Evolutionary conservation across 352 stramenopile species (phyloP).

Genomic region (Globisporangium perplexum): DNA sequence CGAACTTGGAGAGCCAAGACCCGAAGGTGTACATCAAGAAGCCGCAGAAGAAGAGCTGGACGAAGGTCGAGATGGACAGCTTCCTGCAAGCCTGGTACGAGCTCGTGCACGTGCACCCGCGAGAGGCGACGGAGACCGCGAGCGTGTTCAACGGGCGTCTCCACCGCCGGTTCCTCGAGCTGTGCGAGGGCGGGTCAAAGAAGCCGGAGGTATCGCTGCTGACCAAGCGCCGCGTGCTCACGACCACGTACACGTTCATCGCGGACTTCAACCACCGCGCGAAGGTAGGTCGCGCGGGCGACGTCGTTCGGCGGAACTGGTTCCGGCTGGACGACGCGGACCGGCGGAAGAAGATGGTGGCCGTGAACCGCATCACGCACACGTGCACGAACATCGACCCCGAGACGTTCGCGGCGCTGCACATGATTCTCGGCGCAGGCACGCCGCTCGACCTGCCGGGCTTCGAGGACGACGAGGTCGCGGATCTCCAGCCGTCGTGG

Average conservation of each 20-base stretch:
- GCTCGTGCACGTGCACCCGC: slow-evolving; percentile 1
- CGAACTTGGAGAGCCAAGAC: neutral
- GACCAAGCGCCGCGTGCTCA: slow-evolving; percentile 10
- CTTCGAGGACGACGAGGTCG: neutral
- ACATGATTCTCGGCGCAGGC: slow-evolving; percentile 2
- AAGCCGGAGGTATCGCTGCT: slow-evolving; percentile 11
- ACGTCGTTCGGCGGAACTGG: slow-evolving; percentile 3
- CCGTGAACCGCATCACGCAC: slow-evolving; percentile 5
- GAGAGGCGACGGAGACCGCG: slow-evolving; percentile 1
- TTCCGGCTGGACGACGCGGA: slow-evolving; percentile 6
- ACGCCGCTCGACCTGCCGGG: neutral
- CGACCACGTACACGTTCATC: slow-evolving; percentile 13
- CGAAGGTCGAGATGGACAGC: slow-evolving; percentile 5
- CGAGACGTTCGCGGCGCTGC: slow-evolving; percentile 6
- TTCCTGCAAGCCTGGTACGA: slow-evolving; percentile 11
- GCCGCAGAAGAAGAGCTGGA: slow-evolving; percentile 7
- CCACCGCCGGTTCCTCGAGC: slow-evolving; percentile 7
- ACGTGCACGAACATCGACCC: slow-evolving; percentile 7
- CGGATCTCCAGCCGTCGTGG: neutral
- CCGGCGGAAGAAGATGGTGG: slow-evolving; percentile 6
- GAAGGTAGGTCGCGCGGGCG: neutral
- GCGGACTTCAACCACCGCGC: slow-evolving; percentile 4
- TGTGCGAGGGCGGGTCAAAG: slow-evolving; percentile 5
- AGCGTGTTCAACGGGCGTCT: slow-evolving; percentile 5
- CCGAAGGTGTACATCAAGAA: neutral